Base-by-base conservation (phyloP, 352 stramenopile species). In the Globisporangium parvum region DNA sequence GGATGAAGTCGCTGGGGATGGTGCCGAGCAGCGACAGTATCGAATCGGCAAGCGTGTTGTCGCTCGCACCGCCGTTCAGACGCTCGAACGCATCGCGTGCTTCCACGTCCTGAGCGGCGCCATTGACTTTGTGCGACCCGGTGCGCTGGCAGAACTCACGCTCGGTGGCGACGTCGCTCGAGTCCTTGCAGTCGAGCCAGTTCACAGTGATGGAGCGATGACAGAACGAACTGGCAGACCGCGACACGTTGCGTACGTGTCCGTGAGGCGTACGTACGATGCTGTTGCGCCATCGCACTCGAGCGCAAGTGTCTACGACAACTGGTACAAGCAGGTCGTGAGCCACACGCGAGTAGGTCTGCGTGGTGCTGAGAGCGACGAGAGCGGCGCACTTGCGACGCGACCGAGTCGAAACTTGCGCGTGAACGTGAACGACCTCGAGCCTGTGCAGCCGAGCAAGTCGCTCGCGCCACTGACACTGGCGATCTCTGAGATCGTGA, bases 41-140 rank as follows among this genome's bases (percentile, higher is more conserved):
- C 56, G 53, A 1, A 66, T 83, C 6, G 66, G 71, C 28, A 68
- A 64, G 2, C 37, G 53, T 20, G 28, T 47, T 3, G 56, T 82
- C 37, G 37, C 52, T 6, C 6, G 57, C 0, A 42, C 59, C 0
- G 47, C 33, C 26, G n/a, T 79, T 0, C 63, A 47, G 17, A 41
- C 42, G 14, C 39, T 73, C 4, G 73, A 84, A 40, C 35, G 52
- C 5, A n/a, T 66, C 6, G 73, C 66, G 1, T 70, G 59, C 24
- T 48, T 80, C 0, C 71, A 76, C 42, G 53, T 67, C 26, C 51
- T 84, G 17, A 51, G 60, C 11, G 73, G 69, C 28, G 44, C 47
- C n/a, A n/a, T 69, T 5, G 71, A 84, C 3, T 80, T 76, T 18
- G 41, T 77, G 6, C 69, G 73, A 18, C 60, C 65, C 10, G 71